phyloP scores from a whole-genome alignment of 139 green algal genomes.

The Parachlorella kessleri region DNA sequence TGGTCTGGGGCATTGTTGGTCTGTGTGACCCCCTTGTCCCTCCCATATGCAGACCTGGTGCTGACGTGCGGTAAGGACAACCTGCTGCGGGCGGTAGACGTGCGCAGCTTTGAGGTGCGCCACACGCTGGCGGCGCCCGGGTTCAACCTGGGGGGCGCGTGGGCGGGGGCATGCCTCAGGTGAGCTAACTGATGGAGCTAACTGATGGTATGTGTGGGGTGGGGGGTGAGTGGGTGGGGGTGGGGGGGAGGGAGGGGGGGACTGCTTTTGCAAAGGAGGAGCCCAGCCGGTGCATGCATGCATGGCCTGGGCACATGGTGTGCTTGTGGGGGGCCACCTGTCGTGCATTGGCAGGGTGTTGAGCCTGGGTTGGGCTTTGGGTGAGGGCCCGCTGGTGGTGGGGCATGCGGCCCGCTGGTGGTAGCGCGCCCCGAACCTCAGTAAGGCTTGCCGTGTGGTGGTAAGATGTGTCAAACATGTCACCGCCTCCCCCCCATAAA shows the following conservation, averaged over 20 bases:
- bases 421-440: too few species aligned
- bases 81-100: conserved; percentile 43
- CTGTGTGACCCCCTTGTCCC: too few species aligned
- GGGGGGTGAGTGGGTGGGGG: background rate
- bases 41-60: conserved; percentile 26
- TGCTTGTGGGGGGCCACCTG: too few species aligned
- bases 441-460: too few species aligned
- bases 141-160: conserved; percentile 42
- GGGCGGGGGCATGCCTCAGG: conserved; percentile 33
- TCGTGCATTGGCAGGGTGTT: too few species aligned
- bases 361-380: too few species aligned
- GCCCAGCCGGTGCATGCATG: background rate
- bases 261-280: background rate
- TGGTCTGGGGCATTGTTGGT: too few species aligned
- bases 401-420: too few species aligned
- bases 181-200: too few species aligned
- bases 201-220: background rate
- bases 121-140: conserved; percentile 29
- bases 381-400: background rate
- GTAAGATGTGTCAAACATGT: too few species aligned
- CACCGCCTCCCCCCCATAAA: too few species aligned
- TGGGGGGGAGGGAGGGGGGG: background rate
- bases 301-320: background rate
- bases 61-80: conserved; percentile 59
- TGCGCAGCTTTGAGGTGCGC: conserved; percentile 31